Conservation (phyloP, 768 basidiomycete species). For the Trametes coccinea region DNA sequence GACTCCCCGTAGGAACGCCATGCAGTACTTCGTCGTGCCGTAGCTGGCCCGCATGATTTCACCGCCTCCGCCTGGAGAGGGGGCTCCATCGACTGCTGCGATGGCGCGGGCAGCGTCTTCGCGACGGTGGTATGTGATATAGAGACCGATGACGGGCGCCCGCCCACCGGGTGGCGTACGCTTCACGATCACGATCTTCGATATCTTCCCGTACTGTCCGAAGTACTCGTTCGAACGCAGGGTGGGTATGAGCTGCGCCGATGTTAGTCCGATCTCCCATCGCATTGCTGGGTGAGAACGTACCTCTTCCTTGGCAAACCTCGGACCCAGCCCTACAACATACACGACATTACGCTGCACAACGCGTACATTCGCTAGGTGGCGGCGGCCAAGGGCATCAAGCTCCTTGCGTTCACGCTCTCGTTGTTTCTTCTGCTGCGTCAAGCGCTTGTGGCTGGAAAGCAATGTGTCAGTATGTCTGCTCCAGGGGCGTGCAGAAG, state of each 20-base stretch:
- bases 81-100: conserved; percentile 86
- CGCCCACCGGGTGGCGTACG: conserved; percentile 74
- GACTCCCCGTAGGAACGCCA: conserved; percentile 85
- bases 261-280: conserved; percentile 11
- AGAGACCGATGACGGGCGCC: conserved; percentile 83
- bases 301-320: conserved; percentile 96
- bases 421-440: conserved; percentile 91
- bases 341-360: conserved; percentile 96
- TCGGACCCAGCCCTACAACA: conserved; percentile 91
- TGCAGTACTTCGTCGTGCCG: conserved; percentile 98
- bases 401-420: conserved; percentile 96
- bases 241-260: conserved; percentile 75
- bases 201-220: conserved; percentile 98
- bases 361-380: conserved; percentile 92
- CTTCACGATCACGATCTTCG: conserved; percentile 91
- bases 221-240: conserved; percentile 95
- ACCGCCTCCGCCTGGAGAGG: conserved; percentile 86
- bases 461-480: neutral
- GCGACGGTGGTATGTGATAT: conserved; percentile 92
- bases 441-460: conserved; percentile 87
- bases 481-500: too few relatives aligned
- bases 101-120: conserved; percentile 96
- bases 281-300: conserved; percentile 28
- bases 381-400: conserved; percentile 78
- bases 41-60: conserved; percentile 92